Percentiles rank a stretch among this genome's conserved stretches.
Conservation (phyloP, 2,329 filamentous ascomycete species). For the Myriosclerotinia duriaeana region DNA sequence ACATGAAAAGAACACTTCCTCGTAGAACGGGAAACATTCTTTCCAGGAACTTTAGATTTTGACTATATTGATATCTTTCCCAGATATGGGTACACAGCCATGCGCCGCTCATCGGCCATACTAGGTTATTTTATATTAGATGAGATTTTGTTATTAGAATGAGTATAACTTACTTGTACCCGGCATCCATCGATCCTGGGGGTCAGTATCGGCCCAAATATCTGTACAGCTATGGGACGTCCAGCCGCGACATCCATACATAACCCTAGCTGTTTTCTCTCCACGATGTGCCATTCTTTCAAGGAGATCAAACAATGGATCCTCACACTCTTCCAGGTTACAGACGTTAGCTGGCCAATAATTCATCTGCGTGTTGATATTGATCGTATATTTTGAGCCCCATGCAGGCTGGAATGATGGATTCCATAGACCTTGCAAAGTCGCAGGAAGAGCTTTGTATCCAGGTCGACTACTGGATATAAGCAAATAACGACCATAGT, state of each 20-base stretch:
- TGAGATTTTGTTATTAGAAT: neutral
- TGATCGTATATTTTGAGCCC: constrained; percentile 52
- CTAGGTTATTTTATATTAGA: constrained; percentile 4
- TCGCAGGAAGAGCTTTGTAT: constrained; percentile 43
- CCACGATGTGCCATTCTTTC: constrained; percentile 43
- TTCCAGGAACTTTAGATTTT: constrained; percentile 38
- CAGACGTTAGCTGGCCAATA: constrained; percentile 47
- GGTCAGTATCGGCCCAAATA: constrained; percentile 41
- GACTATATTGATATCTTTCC: constrained; percentile 44
- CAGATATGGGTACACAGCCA: constrained; percentile 46
- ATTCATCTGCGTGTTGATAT: constrained; percentile 55
- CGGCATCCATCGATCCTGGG: constrained; percentile 40
- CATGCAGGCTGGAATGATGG: constrained; percentile 46
- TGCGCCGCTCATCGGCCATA: constrained; percentile 45
- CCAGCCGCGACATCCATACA: constrained; percentile 41
- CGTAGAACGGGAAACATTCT: constrained; percentile 38
- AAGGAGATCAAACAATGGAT: constrained; percentile 45
- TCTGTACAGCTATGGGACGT: constrained; percentile 41
- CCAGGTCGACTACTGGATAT: constrained; percentile 41
- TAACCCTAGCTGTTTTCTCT: constrained; percentile 36
- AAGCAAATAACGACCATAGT: constrained; percentile 45
- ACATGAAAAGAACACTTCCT: constrained; percentile 40
- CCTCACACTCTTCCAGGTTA: constrained; percentile 42
- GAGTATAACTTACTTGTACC: constrained; percentile 34
- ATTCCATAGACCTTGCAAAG: constrained; percentile 49